Evolutionary conservation across 306 rosid species (phyloP).

Genomic region (Hippophae gyantsensis): DNA sequence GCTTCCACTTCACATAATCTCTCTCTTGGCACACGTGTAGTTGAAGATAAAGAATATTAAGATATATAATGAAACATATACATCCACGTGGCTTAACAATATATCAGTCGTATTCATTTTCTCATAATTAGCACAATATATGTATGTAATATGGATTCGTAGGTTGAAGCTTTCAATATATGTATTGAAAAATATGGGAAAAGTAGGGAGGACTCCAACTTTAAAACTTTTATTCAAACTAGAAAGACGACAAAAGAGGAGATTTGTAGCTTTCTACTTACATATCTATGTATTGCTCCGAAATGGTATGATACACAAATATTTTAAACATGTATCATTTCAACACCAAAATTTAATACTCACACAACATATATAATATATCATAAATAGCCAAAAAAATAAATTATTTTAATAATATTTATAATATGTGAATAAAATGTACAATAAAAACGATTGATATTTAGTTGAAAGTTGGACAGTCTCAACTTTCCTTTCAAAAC

Average conservation of each 20-base stretch:
- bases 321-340: background rate
- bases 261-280: constrained; percentile 28
- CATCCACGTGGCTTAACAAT: constrained; percentile 13
- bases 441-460: no score
- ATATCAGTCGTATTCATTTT: no score
- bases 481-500: no score
- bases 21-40: constrained; percentile 42
- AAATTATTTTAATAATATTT: no score
- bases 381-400: no score
- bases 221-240: background rate
- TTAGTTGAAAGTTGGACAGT: no score
- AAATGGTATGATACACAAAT: background rate
- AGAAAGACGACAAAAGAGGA: constrained; percentile 28
- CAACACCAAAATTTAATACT: no score
- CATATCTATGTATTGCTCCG: background rate
- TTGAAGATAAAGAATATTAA: constrained; percentile 33
- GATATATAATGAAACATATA: constrained; percentile 13
- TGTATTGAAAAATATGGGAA: background rate
- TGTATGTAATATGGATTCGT: constrained; percentile 3
- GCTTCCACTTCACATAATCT: constrained; percentile 88
- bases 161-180: background rate
- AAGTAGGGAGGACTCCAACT: background rate
- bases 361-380: no score
- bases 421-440: no score
- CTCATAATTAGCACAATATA: no score